Conservation (phyloP, 305 asterid species). For the Fraxinus velutina region DNA sequence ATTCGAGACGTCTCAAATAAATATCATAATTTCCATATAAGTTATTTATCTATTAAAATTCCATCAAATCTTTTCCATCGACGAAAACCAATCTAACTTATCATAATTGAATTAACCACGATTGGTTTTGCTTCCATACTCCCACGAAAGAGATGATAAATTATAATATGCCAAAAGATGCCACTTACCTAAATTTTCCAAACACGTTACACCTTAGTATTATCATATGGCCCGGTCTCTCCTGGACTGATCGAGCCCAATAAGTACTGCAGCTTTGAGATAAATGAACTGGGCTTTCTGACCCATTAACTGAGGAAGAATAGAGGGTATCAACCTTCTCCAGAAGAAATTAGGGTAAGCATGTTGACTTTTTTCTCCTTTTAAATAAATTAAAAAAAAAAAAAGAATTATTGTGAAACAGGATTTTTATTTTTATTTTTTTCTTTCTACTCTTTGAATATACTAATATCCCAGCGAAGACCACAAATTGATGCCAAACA, state of each 20-base stretch:
- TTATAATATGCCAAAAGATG: background rate
- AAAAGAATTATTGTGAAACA: background rate
- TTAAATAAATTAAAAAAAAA: too few species aligned
- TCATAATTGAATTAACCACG: background rate
- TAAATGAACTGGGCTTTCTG: background rate
- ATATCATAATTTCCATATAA: background rate
- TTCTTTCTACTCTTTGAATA: background rate
- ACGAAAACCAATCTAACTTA: background rate
- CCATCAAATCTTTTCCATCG: background rate
- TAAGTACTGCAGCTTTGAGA: background rate
- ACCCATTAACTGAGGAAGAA: background rate
- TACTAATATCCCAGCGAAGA: background rate
- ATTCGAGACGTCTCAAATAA: background rate
- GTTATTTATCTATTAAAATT: background rate
- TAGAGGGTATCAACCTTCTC: background rate
- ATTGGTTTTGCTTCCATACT: background rate
- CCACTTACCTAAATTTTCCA: background rate
- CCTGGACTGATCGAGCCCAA: background rate
- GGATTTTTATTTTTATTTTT: background rate
- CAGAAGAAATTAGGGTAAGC: background rate
- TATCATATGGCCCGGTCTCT: background rate
- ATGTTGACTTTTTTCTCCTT: background rate
- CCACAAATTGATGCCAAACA: background rate
- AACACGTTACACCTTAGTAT: background rate
- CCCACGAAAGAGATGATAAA: background rate